A percentile compares a stretch with the other conserved stretches of the same genome.
phyloP scores from a whole-genome alignment of 202 grass and related monocot species.

The Panicum hallii region DNA sequence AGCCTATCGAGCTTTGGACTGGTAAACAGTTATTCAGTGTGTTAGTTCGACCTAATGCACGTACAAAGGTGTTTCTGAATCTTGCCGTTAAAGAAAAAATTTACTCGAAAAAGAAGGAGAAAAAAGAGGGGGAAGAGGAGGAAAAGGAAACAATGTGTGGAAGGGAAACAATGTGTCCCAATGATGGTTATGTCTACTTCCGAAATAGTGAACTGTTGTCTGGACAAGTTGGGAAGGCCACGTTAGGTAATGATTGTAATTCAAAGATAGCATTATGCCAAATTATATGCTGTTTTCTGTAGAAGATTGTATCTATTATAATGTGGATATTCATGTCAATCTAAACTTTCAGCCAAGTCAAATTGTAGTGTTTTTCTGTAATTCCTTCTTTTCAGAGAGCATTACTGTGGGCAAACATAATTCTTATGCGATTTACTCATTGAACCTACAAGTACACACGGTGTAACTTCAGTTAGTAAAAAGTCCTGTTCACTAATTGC shows the following conservation, averaged over 20 bases:
- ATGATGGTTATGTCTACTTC: conserved; percentile 89
- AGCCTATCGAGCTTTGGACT: conserved; percentile 97
- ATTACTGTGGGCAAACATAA: conserved; percentile 15
- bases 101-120: conserved; percentile 41
- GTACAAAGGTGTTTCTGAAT: conserved; percentile 91
- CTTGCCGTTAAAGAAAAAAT: conserved; percentile 87
- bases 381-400: conserved; percentile 6
- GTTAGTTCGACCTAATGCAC: conserved; percentile 85
- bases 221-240: conserved; percentile 89
- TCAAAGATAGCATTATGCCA: background rate
- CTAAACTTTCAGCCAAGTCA: conserved; percentile 1
- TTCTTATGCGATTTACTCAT: conserved; percentile 14
- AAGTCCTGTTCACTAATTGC: background rate
- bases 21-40: conserved; percentile 97
- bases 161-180: conserved; percentile 81
- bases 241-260: conserved; percentile 65
- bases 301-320: background rate
- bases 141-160: conserved; percentile 70
- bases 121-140: background rate
- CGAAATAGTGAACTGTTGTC: conserved; percentile 92
- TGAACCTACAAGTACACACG: background rate
- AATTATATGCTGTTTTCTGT: conserved; percentile 12
- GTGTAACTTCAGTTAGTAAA: conserved; percentile 32
- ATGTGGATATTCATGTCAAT: conserved; percentile 32
- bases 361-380: background rate